Percentiles rank a stretch among this genome's conserved stretches.
phyloP scores from a whole-genome alignment of 768 basidiomycete species.

The Boletus subparvulus region DNA sequence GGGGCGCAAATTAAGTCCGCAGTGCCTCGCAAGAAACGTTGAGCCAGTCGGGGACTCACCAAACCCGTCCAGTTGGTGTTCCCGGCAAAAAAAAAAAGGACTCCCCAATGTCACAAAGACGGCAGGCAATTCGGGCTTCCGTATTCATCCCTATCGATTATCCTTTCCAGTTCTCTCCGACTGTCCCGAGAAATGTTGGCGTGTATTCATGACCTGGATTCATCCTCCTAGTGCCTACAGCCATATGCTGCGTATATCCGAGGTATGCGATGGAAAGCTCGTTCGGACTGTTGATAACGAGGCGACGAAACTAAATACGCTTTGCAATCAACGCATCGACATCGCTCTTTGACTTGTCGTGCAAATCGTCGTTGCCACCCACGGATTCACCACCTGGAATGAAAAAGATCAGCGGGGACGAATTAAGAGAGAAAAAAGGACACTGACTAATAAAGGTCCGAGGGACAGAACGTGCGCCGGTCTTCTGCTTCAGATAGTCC shows the following conservation, averaged over 20 bases:
- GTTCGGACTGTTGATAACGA: too few species aligned
- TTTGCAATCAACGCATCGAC: constrained; percentile 14
- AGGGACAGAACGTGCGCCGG: constrained; percentile 70
- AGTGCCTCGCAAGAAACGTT: background rate
- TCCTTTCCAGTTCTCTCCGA: background rate
- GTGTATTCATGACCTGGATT: background rate
- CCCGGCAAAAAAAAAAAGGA: background rate
- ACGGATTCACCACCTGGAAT: constrained; percentile 19
- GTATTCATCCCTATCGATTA: background rate
- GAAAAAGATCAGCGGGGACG: background rate
- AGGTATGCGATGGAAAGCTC: constrained; percentile 1
- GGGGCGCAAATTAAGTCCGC: background rate
- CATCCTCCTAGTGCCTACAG: background rate
- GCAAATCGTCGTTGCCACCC: constrained; percentile 23
- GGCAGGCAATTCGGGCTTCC: too few species aligned
- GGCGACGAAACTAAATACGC: background rate
- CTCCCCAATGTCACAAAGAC: background rate
- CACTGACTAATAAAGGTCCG: constrained; percentile 70
- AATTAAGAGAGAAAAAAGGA: background rate
- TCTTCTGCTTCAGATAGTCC: constrained; percentile 59
- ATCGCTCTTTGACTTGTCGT: background rate
- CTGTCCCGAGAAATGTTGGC: background rate
- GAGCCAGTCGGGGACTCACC: background rate
- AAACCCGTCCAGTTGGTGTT: background rate
- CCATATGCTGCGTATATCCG: background rate